A percentile compares a stretch with the other conserved stretches of the same genome.
These are phyloP conservation scores for Pseudomicrostroma phylloplanum DNA, from an alignment of 1,284 basidiomycete genomes.

Conservation along the genomic window DNA sequence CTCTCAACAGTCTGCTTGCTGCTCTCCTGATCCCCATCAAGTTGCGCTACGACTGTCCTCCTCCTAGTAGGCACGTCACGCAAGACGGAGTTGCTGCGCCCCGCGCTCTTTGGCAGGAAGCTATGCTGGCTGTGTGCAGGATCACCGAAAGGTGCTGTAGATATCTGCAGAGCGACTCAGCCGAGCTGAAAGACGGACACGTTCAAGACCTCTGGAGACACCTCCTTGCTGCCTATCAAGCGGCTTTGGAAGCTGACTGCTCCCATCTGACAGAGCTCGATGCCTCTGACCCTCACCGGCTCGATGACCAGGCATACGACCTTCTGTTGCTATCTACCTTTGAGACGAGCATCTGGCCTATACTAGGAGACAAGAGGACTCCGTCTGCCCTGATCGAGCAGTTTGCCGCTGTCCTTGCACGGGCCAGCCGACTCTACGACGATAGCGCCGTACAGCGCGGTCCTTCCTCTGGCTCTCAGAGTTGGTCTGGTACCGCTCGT, in stretches of 20 bases:
- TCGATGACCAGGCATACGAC: conserved; percentile 80
- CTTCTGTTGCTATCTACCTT: conserved; percentile 55
- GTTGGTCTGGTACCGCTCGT: neutral
- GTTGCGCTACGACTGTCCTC: conserved; percentile 86
- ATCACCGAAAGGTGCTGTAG: conserved; percentile 20
- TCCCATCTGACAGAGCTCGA: conserved; percentile 51
- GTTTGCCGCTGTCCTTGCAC: conserved; percentile 67
- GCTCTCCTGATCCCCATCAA: conserved; percentile 67
- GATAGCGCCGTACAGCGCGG: neutral
- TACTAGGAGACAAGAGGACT: conserved; percentile 64
- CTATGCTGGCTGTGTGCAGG: conserved; percentile 26
- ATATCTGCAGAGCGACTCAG: conserved; percentile 13
- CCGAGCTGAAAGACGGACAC: neutral
- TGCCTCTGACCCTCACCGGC: conserved; percentile 57
- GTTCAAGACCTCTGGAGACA: conserved; percentile 66
- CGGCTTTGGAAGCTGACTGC: conserved; percentile 78
- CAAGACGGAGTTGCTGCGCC: conserved; percentile 5
- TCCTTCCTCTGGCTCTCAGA: conserved; percentile 44
- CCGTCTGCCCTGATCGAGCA: conserved; percentile 67
- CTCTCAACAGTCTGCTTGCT: conserved; percentile 72
- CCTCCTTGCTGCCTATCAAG: conserved; percentile 74
- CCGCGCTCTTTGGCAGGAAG: conserved; percentile 29
- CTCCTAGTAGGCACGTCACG: conserved; percentile 36
- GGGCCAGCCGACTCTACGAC: conserved; percentile 66
- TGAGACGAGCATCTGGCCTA: conserved; percentile 70